phyloP scores from a whole-genome alignment of 441 rosid species.

The Croton laevigatus region DNA sequence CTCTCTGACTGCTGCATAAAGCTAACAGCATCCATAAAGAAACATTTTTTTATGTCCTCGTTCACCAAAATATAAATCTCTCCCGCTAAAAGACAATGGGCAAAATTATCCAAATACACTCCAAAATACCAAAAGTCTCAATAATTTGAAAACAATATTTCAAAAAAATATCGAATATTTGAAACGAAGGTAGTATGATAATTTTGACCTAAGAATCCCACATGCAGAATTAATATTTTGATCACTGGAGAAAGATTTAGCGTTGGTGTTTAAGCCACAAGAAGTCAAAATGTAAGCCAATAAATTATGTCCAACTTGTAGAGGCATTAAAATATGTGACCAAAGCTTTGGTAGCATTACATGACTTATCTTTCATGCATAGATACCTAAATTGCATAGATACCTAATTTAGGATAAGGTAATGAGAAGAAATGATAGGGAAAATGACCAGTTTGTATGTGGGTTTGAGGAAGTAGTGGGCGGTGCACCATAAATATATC shows the following conservation, averaged over 20 bases:
- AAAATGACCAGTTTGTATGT: slow-evolving; percentile 68
- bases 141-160: no score
- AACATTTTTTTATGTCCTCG: no score
- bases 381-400: slow-evolving; percentile 79
- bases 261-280: slow-evolving; percentile 71
- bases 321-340: slow-evolving; percentile 86
- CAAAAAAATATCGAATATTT: slow-evolving; percentile 74
- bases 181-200: no score
- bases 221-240: slow-evolving; percentile 60
- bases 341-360: slow-evolving; percentile 79
- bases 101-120: no score
- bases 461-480: slow-evolving; percentile 84
- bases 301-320: slow-evolving; percentile 58
- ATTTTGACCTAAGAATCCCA: slow-evolving; percentile 74
- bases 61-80: no score
- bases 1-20: no score
- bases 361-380: slow-evolving; percentile 92
- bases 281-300: slow-evolving; percentile 61
- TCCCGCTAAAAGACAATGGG: no score
- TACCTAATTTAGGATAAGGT: no score
- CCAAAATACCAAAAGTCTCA: no score
- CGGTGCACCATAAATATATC: slow-evolving; percentile 77
- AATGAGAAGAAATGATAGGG: slow-evolving; percentile 42
- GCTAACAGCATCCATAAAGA: no score
- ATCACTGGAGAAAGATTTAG: slow-evolving; percentile 53